These are phyloP conservation scores for Pelargonium fulgidum DNA, from an alignment of 441 rosid genomes.

Conservation along the genomic window DNA sequence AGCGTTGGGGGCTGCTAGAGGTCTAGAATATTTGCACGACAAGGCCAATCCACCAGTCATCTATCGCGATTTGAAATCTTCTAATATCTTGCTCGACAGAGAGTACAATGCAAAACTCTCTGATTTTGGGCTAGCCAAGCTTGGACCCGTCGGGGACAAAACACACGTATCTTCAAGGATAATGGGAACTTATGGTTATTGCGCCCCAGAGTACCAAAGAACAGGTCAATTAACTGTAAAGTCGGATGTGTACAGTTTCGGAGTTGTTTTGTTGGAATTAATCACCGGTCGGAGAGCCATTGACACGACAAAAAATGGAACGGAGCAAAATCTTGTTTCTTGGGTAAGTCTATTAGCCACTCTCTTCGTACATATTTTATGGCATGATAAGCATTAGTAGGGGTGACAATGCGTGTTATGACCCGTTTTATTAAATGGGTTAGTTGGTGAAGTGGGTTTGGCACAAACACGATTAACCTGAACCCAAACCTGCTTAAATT, in stretches of 20 bases:
- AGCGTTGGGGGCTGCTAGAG: constrained; percentile 68
- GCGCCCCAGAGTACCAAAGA: constrained; percentile 77
- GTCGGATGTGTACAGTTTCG: constrained; percentile 83
- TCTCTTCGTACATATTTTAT: too few relatives aligned
- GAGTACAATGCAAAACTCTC: constrained; percentile 50
- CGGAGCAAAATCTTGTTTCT: constrained; percentile 79
- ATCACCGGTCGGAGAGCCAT: constrained; percentile 70
- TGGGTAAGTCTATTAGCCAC: constrained; percentile 47
- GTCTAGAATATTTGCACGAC: constrained; percentile 69
- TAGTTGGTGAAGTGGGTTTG: too few relatives aligned
- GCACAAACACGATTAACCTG: too few relatives aligned
- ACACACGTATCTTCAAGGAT: constrained; percentile 42
- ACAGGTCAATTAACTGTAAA: constrained; percentile 50
- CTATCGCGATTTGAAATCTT: constrained; percentile 61
- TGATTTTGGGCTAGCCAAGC: constrained; percentile 54
- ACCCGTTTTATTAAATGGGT: too few relatives aligned
- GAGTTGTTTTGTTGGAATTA: constrained; percentile 75
- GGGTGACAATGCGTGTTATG: too few relatives aligned
- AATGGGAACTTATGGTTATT: constrained; percentile 74
- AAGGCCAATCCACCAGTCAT: constrained; percentile 58
- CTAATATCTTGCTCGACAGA: constrained; percentile 61
- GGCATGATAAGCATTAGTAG: too few relatives aligned
- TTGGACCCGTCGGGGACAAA: constrained; percentile 44
- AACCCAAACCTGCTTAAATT: too few relatives aligned
- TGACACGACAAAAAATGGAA: constrained; percentile 60